Percentiles rank a stretch among this genome's conserved stretches.
Evolutionary conservation across 768 basidiomycete species (phyloP).

Genomic region (Kwoniella heveanensis): DNA sequence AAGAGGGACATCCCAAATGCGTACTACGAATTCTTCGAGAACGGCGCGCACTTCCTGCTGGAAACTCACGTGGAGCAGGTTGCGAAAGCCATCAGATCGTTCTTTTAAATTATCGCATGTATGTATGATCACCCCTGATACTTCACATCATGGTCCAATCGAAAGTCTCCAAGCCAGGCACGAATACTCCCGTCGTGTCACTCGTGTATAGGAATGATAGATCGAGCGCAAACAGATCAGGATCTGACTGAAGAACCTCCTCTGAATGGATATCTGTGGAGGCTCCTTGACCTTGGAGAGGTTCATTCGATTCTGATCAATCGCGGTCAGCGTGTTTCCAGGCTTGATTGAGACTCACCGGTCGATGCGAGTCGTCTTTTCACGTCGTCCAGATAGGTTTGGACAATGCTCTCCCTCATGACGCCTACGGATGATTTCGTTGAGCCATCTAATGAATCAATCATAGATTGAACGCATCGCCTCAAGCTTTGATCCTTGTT

Average conservation of each 20-base stretch:
- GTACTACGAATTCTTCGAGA: conserved; percentile 56
- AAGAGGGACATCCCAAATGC: conserved; percentile 57
- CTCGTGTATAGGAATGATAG: background rate
- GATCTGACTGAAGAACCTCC: background rate
- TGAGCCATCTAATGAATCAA: background rate
- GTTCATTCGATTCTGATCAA: background rate
- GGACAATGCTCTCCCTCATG: no score
- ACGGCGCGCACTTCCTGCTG: conserved; percentile 61
- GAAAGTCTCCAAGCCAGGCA: background rate
- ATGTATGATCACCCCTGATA: background rate
- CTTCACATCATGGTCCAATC: background rate
- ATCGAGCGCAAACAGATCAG: background rate
- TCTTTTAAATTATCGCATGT: conserved; percentile 39
- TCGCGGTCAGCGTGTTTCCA: no score
- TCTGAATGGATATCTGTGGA: no score
- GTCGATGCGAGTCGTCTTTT: background rate
- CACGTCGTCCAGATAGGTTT: conserved; percentile 1
- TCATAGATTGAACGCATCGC: background rate
- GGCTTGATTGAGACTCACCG: background rate
- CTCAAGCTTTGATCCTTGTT: no score
- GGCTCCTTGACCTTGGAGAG: no score
- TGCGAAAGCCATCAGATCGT: conserved; percentile 48
- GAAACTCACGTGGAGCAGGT: conserved; percentile 59
- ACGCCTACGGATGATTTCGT: background rate
- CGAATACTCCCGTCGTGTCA: background rate